Base-by-base conservation (phyloP, 2,329 filamentous ascomycete species). In the Gnomoniopsis smithogilvyi region DNA sequence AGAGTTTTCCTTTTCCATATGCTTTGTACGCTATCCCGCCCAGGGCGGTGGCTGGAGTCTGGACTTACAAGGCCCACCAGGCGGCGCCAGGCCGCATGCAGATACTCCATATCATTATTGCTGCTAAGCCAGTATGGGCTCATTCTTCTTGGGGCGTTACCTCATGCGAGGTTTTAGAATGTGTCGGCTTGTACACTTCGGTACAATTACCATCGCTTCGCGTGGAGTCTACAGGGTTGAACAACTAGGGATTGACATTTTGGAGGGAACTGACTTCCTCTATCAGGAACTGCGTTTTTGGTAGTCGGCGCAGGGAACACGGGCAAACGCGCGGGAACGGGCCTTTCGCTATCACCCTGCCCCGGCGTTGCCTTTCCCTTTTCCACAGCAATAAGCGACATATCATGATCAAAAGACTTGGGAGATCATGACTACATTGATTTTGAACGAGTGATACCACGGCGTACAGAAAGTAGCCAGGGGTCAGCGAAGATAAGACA, bases 141-240 rank as follows among this genome's bases (percentile, higher is more conserved):
- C 26, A 19, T 21, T 21, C 22, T 24, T 14, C 46, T 48, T 26
- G 26, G 12, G 15, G 24, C 12, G 14, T n/a, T 22, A 52, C 30
- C 50, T 15, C 14, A n/a, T 49, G 24, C n/a, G n/a, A n/a, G n/a
- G n/a, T n/a, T n/a, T 38, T 43, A 19, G 22, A 22, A 12, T 41
- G 36, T 41, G 36, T 14, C 17, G 11, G 36, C 50, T 48, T 58
- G 47, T 51, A 54, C 51, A 43, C 52, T 61, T 46, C 52, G 49
- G 12, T 48, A 45, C 34, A n/a, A 58, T 58, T 36, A 61, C 54
- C 55, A 54, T 58, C 59, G 59, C 59, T 61, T 58, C 48, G 54
- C 46, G 54, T 46, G 50, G 59, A 54, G 54, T 51, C 51, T 26
- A 50, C 2, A n/a, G 34, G 30, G 50, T 21, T n/a, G 36, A 12